Evolutionary conservation across 176 grass and related monocot genomes (phyloP).

Genomic region (barley (Hordeum vulgare)): MorexV3_pseudomolecules_assembly NC_058520.1:347361366-347361865

Average conservation of each 20-base stretch:
- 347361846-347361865: too few species aligned
- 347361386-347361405: conserved; percentile 20
- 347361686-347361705: conserved; percentile 17
- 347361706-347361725: neutral
- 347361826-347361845: neutral
- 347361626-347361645: conserved; percentile 7
- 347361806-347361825: neutral
- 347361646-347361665: conserved; percentile 32
- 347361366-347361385: conserved; percentile 32
- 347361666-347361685: conserved; percentile 32
- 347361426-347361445: conserved; percentile 9
- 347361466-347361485: conserved; percentile 32
- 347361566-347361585: conserved; percentile 1
- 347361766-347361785: neutral
- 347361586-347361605: conserved; percentile 16
- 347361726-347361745: neutral
- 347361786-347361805: neutral
- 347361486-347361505: conserved; percentile 9
- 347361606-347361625: conserved; percentile 8
- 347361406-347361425: conserved; percentile 35
- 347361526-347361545: neutral
- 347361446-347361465: conserved; percentile 25
- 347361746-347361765: neutral
- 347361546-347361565: conserved; percentile 18
- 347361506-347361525: conserved; percentile 28